phyloP scores from a whole-genome alignment of 2,329 filamentous ascomycete species.

The Xylaria sp. region DNA sequence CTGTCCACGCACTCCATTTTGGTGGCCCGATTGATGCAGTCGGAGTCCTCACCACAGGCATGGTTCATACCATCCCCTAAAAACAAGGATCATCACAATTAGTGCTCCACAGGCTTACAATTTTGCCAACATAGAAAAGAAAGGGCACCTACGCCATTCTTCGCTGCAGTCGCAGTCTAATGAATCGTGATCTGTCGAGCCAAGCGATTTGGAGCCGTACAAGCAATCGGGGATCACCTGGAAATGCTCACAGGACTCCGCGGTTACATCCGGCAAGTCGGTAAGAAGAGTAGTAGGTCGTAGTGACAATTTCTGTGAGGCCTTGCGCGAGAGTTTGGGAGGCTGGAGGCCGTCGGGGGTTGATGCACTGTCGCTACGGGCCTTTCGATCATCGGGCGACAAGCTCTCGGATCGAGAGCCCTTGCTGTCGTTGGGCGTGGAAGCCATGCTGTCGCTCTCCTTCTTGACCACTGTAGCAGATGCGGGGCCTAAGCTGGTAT shows the following conservation, averaged over 20 bases:
- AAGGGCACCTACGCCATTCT: conserved; percentile 83
- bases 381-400: conserved; percentile 59
- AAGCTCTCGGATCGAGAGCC: conserved; percentile 55
- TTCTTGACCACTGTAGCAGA: conserved; percentile 51
- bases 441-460: conserved; percentile 52
- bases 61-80: conserved; percentile 73
- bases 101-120: conserved; percentile 37
- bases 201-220: conserved; percentile 91
- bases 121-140: conserved; percentile 33
- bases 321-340: conserved; percentile 77
- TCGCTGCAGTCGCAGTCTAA: conserved; percentile 95
- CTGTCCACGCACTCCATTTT: conserved; percentile 93
- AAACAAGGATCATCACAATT: conserved; percentile 38
- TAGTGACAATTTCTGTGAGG: conserved; percentile 74
- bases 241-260: conserved; percentile 79
- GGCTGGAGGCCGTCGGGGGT: conserved; percentile 64
- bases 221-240: conserved; percentile 84
- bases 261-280: conserved; percentile 80
- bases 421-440: conserved; percentile 55
- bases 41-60: conserved; percentile 94
- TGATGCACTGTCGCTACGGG: conserved; percentile 59
- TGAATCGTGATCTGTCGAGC: conserved; percentile 87
- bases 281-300: conserved; percentile 70
- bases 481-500: conserved; percentile 49
- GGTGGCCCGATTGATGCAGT: conserved; percentile 97